Base-by-base conservation (phyloP, 2,329 filamentous ascomycete species). In the Sporothrix curviconia region DNA sequence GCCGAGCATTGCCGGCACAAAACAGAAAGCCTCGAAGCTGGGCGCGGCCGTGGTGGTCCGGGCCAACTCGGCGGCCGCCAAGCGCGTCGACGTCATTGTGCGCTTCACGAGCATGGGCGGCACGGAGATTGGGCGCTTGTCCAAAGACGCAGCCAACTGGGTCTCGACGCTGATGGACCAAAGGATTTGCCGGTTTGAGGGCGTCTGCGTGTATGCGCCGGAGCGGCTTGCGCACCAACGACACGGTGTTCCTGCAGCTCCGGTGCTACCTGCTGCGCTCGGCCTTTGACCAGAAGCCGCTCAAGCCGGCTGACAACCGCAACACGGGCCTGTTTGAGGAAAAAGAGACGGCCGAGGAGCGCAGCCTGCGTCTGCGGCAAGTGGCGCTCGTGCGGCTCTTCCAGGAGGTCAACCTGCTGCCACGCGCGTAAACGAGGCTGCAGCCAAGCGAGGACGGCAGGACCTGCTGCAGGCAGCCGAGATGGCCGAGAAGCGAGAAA, bases 111-210 rank as follows among this genome's bases (percentile, higher is more conserved):
- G 90, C 66, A 71, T 78, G 9, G 80, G 75, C 53, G 92, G 92
- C 0, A 83, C 86, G 56, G 94, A 99, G 69, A 81, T 99, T 49
- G 94, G 94, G 4, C 81, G 94, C 59, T 71, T 99, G 37, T 86
- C 91, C 28, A 92, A 92, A 65, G 92, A 97, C 34, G 85, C 84
- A 5, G 91, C 94, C 4, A 83, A 85, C 59, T 99, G 94, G 92
- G 89, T 97, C 6, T 96, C 94, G 3, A 86, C 91, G 0, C 73
- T 99, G 64, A 84, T 97, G 53, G 94, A 99, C 66, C 91, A 97
- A 69, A 86, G 87, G 32, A 80, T 96, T 3, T 96, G 92, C 75
- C 81, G 75, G 22, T 95, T 99, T 61, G 89, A 95, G 64, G 94
- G 89, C 6, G 84, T 81, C 12, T 96, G 91, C 66, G 90, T 99